Evolutionary conservation across 495 filamentous ascomycete genomes (phyloP).

Genomic region (Penicillium flavigenum): DNA sequence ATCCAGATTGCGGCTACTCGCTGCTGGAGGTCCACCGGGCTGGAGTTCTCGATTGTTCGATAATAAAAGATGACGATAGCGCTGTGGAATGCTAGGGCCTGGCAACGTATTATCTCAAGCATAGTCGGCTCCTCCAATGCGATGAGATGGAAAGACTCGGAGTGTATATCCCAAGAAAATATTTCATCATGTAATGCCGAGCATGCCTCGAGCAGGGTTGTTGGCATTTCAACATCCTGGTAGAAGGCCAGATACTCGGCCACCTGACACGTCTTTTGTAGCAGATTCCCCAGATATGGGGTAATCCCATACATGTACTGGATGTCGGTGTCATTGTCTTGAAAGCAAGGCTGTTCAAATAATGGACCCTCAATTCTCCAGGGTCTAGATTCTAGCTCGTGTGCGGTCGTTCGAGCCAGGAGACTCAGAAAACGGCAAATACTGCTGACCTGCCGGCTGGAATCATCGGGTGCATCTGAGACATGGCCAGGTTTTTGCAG

Average conservation of each 20-base stretch:
- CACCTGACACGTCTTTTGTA: constrained; percentile 9
- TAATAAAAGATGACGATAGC: constrained; percentile 11
- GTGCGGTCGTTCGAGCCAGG: constrained; percentile 8
- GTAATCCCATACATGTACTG: constrained; percentile 17
- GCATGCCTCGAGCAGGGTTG: not conserved
- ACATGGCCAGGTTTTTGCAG: not conserved
- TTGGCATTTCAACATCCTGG: not conserved
- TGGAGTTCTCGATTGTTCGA: not conserved
- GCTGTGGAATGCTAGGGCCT: constrained; percentile 16
- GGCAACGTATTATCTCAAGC: constrained; percentile 10
- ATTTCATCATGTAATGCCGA: not conserved
- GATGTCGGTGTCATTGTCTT: not conserved
- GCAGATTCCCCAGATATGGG: constrained; percentile 6
- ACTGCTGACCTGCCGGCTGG: constrained; percentile 4
- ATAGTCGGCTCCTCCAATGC: not conserved
- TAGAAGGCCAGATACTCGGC: not conserved
- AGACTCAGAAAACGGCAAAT: constrained; percentile 14
- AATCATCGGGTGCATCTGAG: not conserved
- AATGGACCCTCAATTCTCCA: not conserved
- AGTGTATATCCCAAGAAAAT: not conserved
- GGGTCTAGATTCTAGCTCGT: not conserved
- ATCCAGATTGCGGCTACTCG: not conserved
- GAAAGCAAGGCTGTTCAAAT: constrained; percentile 3
- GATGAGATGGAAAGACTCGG: constrained; percentile 1
- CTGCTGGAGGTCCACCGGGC: not conserved